phyloP scores from a whole-genome alignment of 768 basidiomycete genomes.

The Cubamyces sp. region DNA sequence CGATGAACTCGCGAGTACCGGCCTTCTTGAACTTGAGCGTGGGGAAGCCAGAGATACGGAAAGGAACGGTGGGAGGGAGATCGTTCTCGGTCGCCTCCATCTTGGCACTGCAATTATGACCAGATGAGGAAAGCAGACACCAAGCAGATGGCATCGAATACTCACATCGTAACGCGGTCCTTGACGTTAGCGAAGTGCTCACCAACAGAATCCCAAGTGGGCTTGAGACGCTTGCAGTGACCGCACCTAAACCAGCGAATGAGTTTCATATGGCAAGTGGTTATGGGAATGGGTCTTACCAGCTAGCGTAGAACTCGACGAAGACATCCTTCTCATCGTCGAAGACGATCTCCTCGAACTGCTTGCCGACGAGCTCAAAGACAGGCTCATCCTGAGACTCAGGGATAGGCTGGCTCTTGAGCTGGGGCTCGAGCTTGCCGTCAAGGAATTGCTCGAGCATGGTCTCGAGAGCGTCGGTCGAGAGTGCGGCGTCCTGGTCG shows the following conservation, averaged over 20 bases:
- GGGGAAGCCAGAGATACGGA: conserved; percentile 89
- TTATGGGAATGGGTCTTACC: conserved; percentile 56
- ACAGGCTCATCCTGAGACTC: conserved; percentile 82
- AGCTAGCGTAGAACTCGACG: conserved; percentile 95
- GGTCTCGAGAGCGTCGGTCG: conserved; percentile 55
- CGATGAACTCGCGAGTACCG: conserved; percentile 82
- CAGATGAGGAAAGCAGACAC: conserved; percentile 13
- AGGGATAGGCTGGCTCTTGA: conserved; percentile 92
- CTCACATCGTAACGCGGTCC: conserved; percentile 79
- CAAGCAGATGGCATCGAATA: conserved; percentile 13
- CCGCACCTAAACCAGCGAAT: conserved; percentile 61
- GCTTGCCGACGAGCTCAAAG: conserved; percentile 81
- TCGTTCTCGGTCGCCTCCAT: conserved; percentile 98
- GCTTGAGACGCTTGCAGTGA: conserved; percentile 96
- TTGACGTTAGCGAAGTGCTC: conserved; percentile 79
- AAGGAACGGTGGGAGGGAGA: conserved; percentile 83
- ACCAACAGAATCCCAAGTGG: conserved; percentile 89
- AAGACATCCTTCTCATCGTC: conserved; percentile 94
- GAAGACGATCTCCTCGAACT: conserved; percentile 84
- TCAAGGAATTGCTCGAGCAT: conserved; percentile 69
- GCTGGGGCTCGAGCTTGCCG: conserved; percentile 75
- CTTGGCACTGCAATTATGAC: conserved; percentile 69
- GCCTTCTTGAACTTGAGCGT: conserved; percentile 97
- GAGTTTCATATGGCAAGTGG: not conserved
- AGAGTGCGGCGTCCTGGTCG: conserved; percentile 67